phyloP scores from a whole-genome alignment of 805 yeast species.

The Dipodascopsis uninucleata region DNA sequence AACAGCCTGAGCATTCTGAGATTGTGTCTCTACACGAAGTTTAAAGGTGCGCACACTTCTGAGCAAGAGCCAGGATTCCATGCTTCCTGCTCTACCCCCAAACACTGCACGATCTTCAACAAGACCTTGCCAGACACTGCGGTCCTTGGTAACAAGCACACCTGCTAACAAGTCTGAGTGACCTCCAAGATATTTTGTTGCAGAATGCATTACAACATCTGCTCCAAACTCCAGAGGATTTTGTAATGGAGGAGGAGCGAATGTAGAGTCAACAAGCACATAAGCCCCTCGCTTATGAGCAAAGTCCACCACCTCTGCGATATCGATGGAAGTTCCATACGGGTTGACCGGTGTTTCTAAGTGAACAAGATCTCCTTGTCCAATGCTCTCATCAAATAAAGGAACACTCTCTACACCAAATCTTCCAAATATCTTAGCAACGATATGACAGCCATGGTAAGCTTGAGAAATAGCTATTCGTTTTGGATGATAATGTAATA shows the following conservation, averaged over 20 bases:
- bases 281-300: conserved; percentile 78
- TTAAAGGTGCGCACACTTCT: conserved; percentile 81
- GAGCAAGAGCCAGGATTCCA: conserved; percentile 69
- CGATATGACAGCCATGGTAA: conserved; percentile 80
- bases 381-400: conserved; percentile 45
- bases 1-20: conserved; percentile 55
- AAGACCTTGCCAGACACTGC: conserved; percentile 45
- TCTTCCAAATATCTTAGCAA: conserved; percentile 59
- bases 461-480: conserved; percentile 70
- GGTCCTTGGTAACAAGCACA: conserved; percentile 60
- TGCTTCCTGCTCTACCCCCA: conserved; percentile 75
- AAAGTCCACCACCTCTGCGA: conserved; percentile 56
- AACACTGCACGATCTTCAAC: conserved; percentile 61
- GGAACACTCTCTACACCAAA: conserved; percentile 52
- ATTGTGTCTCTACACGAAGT: conserved; percentile 64
- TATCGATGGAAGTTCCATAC: conserved; percentile 61
- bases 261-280: conserved; percentile 75
- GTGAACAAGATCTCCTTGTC: conserved; percentile 72
- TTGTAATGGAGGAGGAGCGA: conserved; percentile 89
- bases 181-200: conserved; percentile 93
- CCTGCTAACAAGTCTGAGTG: conserved; percentile 91
- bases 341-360: conserved; percentile 90
- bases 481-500: conserved; percentile 70
- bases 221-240: conserved; percentile 80
- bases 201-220: conserved; percentile 88